phyloP scores from a whole-genome alignment of 192 early-diverging fungal species.

The Podila minutissima region DNA sequence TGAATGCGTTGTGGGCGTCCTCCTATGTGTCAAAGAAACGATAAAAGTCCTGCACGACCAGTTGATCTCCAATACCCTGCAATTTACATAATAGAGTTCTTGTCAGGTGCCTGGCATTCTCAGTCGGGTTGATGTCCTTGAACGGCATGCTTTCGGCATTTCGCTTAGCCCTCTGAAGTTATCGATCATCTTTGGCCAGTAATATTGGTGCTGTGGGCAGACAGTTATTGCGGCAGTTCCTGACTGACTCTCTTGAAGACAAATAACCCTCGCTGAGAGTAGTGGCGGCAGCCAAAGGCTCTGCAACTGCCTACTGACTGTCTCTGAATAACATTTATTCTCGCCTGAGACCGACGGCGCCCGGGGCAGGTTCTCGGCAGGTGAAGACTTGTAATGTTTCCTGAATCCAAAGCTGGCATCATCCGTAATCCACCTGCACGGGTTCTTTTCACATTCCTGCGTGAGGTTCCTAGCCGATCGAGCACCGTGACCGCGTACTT shows the following conservation, averaged over 20 bases:
- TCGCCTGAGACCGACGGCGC: background rate
- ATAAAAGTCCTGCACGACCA: constrained; percentile 72
- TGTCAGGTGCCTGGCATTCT: constrained; percentile 55
- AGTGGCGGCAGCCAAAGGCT: background rate
- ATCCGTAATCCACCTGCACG: background rate
- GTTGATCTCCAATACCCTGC: constrained; percentile 56
- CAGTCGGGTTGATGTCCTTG: constrained; percentile 63
- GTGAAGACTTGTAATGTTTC: background rate
- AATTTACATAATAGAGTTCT: constrained; percentile 62
- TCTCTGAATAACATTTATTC: background rate
- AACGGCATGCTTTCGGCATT: background rate
- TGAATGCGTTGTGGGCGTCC: constrained; percentile 80
- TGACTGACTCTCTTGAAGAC: background rate
- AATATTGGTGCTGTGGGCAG: background rate
- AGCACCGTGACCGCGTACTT: constrained; percentile 62
- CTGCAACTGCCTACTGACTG: background rate
- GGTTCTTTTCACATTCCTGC: constrained; percentile 1
- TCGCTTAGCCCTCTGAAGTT: background rate
- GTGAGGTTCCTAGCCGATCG: constrained; percentile 57
- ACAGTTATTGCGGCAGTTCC: background rate
- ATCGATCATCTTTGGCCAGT: background rate
- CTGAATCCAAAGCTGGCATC: background rate
- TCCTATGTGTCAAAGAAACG: constrained; percentile 73
- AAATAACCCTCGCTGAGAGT: background rate
- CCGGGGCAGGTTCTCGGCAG: background rate